Conservation (phyloP, 2,329 filamentous ascomycete genomes). For the Fusarium pseudocircinatum region DNA sequence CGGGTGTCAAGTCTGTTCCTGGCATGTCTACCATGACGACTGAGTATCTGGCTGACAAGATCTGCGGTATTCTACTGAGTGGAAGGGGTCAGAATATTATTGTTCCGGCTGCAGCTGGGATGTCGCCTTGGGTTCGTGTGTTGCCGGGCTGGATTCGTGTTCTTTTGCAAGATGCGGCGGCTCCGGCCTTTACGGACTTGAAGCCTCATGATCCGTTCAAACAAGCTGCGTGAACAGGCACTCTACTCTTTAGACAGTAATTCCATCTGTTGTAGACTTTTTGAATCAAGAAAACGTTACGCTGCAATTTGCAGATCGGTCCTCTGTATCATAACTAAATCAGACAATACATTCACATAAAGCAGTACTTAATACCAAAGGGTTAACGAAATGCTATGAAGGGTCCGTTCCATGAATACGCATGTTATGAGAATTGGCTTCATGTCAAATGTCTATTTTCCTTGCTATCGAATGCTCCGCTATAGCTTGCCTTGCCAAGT, state of each 20-base stretch:
- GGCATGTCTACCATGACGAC: neutral
- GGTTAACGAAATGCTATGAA: too few species aligned
- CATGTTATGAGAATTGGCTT: too few species aligned
- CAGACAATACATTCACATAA: too few species aligned
- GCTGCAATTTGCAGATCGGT: too few species aligned
- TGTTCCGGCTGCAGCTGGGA: neutral
- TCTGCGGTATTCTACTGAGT: neutral
- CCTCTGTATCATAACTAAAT: too few species aligned
- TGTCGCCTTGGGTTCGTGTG: neutral
- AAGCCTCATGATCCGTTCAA: neutral
- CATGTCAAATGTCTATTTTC: neutral
- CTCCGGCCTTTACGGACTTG: neutral
- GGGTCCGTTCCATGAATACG: too few species aligned
- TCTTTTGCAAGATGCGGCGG: neutral
- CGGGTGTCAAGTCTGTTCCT: neutral
- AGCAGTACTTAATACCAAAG: too few species aligned
- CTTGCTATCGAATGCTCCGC: neutral
- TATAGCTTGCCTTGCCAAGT: neutral
- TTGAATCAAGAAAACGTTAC: neutral
- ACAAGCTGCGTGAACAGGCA: fast-evolving
- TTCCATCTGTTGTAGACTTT: neutral
- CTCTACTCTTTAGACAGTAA: neutral
- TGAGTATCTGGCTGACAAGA: neutral
- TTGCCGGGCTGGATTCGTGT: neutral
- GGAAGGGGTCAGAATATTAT: neutral